A percentile compares a stretch with the other conserved stretches of the same genome.
These are phyloP conservation scores for Ganoderma meredithae DNA, from an alignment of 1,284 basidiomycete species.

Conservation along the genomic window DNA sequence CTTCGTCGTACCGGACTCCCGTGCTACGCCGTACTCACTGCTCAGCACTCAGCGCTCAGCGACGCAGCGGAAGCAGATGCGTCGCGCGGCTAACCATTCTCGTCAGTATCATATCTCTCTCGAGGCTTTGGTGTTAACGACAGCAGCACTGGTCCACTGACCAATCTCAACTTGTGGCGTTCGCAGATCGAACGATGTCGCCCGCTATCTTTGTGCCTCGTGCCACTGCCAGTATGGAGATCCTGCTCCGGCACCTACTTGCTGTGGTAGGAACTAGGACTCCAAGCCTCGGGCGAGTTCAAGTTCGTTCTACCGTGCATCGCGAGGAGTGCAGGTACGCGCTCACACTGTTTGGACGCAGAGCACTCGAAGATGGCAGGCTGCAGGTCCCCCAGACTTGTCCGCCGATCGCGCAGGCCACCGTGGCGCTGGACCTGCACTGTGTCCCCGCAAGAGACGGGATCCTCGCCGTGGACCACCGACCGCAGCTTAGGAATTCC, in stretches of 20 bases:
- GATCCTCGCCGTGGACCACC: background rate
- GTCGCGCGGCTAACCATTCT: background rate
- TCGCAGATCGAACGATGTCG: background rate
- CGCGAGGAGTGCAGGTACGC: background rate
- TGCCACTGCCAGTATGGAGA: background rate
- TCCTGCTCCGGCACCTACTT: background rate
- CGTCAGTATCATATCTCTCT: background rate
- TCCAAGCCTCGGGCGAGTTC: background rate
- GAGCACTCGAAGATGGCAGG: background rate
- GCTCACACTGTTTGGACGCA: background rate
- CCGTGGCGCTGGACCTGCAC: background rate
- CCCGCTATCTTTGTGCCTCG: background rate
- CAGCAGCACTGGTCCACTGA: background rate
- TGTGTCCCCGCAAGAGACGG: background rate
- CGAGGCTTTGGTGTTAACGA: too few relatives aligned
- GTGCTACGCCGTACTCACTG: background rate
- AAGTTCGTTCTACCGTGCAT: background rate
- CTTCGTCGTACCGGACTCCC: background rate
- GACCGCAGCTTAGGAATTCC: too few relatives aligned
- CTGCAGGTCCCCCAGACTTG: constrained; percentile 5
- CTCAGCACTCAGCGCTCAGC: background rate
- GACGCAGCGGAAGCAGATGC: background rate
- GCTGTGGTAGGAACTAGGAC: background rate
- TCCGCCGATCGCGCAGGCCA: background rate
- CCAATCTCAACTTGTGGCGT: background rate